phyloP scores from a whole-genome alignment of 148 eudicot species.

The Fagopyrum homotropicum region DNA sequence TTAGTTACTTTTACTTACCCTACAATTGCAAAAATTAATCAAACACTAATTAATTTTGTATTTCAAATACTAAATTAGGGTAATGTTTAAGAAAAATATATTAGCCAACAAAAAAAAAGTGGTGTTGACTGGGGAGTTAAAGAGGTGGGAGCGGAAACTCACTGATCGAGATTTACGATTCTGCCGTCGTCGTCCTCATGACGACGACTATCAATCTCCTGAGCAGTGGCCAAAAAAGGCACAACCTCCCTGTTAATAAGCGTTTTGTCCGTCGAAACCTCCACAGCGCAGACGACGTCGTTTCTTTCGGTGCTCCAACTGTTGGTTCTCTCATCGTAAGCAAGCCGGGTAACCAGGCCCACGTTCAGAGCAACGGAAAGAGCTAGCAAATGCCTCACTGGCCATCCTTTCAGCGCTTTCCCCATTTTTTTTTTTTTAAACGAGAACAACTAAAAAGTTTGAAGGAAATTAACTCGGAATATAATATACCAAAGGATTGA shows the following conservation, averaged over 20 bases:
- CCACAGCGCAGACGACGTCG: background rate
- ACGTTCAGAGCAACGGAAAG: background rate
- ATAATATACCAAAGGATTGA: too few relatives aligned
- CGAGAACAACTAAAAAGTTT: too few relatives aligned
- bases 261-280: background rate
- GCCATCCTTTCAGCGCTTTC: background rate
- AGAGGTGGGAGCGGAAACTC: background rate
- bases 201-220: background rate
- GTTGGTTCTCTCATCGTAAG: background rate
- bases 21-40: too few relatives aligned
- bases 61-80: too few relatives aligned
- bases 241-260: too few relatives aligned
- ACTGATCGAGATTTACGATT: background rate
- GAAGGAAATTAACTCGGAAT: too few relatives aligned
- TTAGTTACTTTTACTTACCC: too few relatives aligned
- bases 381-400: background rate
- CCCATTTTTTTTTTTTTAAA: background rate
- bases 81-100: too few relatives aligned
- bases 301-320: background rate
- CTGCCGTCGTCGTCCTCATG: background rate
- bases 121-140: too few relatives aligned
- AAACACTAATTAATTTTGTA: too few relatives aligned
- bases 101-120: too few relatives aligned
- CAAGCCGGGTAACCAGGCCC: background rate
- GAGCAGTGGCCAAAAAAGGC: background rate